Base-by-base conservation (phyloP, 805 yeast genomes). In the Saturnispora halmiae region DNA sequence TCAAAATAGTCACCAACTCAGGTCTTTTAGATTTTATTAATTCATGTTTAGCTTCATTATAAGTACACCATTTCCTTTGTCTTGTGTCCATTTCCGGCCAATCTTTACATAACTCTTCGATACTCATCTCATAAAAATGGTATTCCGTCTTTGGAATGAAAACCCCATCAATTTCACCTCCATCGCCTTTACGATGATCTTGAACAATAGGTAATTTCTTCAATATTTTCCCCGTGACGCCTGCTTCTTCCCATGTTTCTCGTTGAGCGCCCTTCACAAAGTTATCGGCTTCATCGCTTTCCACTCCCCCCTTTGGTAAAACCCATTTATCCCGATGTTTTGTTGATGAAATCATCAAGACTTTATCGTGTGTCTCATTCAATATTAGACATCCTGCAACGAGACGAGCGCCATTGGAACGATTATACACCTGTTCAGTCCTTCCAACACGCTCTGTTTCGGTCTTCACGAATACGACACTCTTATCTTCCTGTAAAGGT, bases 181-280 rank as follows among this genome's bases (percentile, higher is more conserved):
- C 24, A 14, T 16, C n/a, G 8, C n/a, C 25, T 15, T 65, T 40
- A n/a, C n/a, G n/a, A 25, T 54, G 58, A 39, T 88, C 96, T 35
- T 71, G 72, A 20, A 83, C 79, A 1, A 73, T 65, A 0, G 90
- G 94, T 31, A 90, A 62, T 44, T 68, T 67, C 31, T 55, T 51
- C 1, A 37, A 18, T 4, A 87, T 67, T 14, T 57, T 63, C 6
- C 96, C 95, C 27, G 71, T 72, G 19, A 83, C 83, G 0, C 98
- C 98, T 0, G 95, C 92, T 62, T 92, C 98, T 59, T 92, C 98
- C 98, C 98, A 92, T 0, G 95, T 84, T 56, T 92, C 98, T 44
- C 98, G 68, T 14, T 71, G 65, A 0, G 96, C 96, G 4, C 83
- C 64, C 4, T 62, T 40, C 13, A 53, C 46, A 46, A 53, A 64